Conservation (phyloP, 805 yeast genomes). For the Wickerhamiella spandovensis region DNA sequence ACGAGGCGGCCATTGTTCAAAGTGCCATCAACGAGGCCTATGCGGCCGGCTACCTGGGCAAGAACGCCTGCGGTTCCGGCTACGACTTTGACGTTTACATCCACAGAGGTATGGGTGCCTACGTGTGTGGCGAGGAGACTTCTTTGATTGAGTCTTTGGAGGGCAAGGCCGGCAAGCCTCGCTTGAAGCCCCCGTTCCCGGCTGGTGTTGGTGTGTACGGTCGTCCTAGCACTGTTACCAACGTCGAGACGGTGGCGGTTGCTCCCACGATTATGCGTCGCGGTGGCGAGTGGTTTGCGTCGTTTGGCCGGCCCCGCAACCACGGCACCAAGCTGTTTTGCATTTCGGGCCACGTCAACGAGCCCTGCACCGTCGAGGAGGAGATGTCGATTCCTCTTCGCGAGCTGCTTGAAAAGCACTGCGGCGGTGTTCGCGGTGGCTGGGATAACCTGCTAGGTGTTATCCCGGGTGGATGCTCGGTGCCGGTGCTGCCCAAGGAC, state of each 20-base stretch:
- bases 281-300: constrained; percentile 78
- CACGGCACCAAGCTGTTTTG: constrained; percentile 73
- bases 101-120: constrained; percentile 91
- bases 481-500: constrained; percentile 62
- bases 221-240: constrained; percentile 82
- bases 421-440: constrained; percentile 85
- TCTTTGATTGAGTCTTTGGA: constrained; percentile 78
- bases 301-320: constrained; percentile 77
- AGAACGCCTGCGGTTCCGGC: constrained; percentile 79
- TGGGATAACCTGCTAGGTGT: constrained; percentile 85
- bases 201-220: constrained; percentile 89
- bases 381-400: constrained; percentile 83
- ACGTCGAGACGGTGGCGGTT: constrained; percentile 83
- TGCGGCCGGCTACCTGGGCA: constrained; percentile 65
- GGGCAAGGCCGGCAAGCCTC: constrained; percentile 89
- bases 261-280: constrained; percentile 82
- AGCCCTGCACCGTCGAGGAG: constrained; percentile 87
- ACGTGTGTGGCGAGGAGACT: constrained; percentile 87
- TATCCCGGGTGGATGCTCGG: constrained; percentile 84
- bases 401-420: constrained; percentile 73
- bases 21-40: constrained; percentile 80
- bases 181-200: constrained; percentile 90
- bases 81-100: constrained; percentile 70
- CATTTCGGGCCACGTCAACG: constrained; percentile 82
- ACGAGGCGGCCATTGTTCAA: constrained; percentile 63